Percentiles rank a stretch among this genome's conserved stretches.
phyloP scores from a whole-genome alignment of 2,329 filamentous ascomycete genomes.

The Colletotrichum siamense region DNA sequence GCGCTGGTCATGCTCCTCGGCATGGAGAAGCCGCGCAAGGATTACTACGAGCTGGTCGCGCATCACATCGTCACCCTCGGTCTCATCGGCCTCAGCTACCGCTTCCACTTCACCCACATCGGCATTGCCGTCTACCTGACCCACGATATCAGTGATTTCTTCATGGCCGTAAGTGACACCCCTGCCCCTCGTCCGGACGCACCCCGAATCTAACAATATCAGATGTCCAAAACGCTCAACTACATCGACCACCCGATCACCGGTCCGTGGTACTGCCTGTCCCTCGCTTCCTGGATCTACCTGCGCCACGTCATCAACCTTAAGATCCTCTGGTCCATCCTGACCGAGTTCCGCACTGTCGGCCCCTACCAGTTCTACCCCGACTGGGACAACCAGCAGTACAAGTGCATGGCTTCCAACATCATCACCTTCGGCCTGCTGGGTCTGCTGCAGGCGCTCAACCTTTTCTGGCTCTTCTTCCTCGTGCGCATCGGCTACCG shows the following conservation, averaged over 20 bases:
- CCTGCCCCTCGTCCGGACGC: neutral
- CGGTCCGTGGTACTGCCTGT: slow-evolving; percentile 69
- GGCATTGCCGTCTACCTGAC: slow-evolving; percentile 77
- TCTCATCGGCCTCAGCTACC: slow-evolving; percentile 72
- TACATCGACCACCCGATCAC: slow-evolving; percentile 70
- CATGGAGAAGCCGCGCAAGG: slow-evolving; percentile 75
- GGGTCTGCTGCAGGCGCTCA: slow-evolving; percentile 59
- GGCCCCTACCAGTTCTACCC: slow-evolving; percentile 57
- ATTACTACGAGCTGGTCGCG: slow-evolving; percentile 75
- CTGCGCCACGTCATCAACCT: slow-evolving; percentile 73
- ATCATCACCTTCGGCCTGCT: slow-evolving; percentile 59
- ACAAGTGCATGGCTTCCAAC: slow-evolving; percentile 62
- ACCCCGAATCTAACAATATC: neutral
- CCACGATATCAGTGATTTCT: slow-evolving; percentile 78
- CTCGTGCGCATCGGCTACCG: slow-evolving; percentile 61
- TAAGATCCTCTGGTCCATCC: slow-evolving; percentile 61
- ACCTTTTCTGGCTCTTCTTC: slow-evolving; percentile 66
- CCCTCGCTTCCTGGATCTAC: slow-evolving; percentile 73
- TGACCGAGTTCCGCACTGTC: slow-evolving; percentile 62
- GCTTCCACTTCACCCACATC: slow-evolving; percentile 80
- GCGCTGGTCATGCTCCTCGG: slow-evolving; percentile 71
- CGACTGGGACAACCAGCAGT: slow-evolving; percentile 65
- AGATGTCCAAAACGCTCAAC: slow-evolving; percentile 74
- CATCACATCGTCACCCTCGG: slow-evolving; percentile 76
- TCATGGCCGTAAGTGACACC: slow-evolving; percentile 66